Conservation (phyloP, 2,329 filamentous ascomycete species). For the Colletotrichum falcatum region DNA sequence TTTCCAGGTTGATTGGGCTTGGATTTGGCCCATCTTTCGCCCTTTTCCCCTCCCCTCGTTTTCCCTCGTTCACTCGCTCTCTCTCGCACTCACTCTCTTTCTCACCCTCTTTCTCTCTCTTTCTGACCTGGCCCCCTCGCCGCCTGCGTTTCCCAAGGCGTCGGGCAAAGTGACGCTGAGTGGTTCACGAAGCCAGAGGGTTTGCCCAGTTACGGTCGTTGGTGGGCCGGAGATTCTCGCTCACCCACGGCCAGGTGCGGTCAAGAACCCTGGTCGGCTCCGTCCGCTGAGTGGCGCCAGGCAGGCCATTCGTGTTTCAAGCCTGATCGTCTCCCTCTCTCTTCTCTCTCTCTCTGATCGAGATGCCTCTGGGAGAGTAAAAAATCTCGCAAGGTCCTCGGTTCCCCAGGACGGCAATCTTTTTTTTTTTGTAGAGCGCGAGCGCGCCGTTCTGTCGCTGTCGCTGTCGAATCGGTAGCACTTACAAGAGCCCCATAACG, state of each 20-base stretch:
- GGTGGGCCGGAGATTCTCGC: conserved; percentile 21
- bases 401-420: neutral
- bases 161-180: neutral
- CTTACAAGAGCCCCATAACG: conserved; percentile 23
- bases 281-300: conserved; percentile 30
- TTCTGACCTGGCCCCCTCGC: neutral
- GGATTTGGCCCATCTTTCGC: conserved; percentile 8
- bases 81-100: neutral
- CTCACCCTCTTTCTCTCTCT: neutral
- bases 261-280: conserved; percentile 33
- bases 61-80: neutral
- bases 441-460: neutral
- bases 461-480: conserved; percentile 1
- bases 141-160: neutral
- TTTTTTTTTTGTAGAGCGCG: neutral
- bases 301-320: conserved; percentile 26
- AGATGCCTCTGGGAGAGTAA: neutral
- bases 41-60: neutral
- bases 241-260: conserved; percentile 13
- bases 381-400: neutral
- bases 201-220: conserved; percentile 14
- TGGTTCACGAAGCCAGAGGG: conserved; percentile 19
- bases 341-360: neutral
- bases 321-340: neutral
- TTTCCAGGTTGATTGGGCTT: conserved; percentile 17